Evolutionary conservation across 2,329 filamentous ascomycete species (phyloP).

Genomic region (Penicillium frequentans): DNA sequence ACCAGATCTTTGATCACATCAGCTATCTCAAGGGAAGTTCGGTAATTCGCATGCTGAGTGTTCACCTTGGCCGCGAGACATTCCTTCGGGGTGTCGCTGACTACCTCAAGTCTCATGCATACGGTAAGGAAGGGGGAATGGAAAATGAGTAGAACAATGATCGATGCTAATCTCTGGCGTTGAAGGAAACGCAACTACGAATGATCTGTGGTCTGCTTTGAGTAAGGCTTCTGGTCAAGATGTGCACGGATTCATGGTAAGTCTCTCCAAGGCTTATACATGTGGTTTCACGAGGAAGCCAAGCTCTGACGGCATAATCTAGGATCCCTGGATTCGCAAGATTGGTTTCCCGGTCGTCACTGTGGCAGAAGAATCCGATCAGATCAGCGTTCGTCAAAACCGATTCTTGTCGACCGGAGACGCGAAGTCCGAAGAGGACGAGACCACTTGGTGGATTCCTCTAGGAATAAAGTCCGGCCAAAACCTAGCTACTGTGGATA

Average conservation of each 20-base stretch:
- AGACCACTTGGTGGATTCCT: constrained; percentile 94
- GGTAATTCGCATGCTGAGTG: constrained; percentile 92
- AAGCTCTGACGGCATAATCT: constrained; percentile 1
- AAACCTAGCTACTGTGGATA: constrained; percentile 61
- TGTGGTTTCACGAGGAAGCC: neutral
- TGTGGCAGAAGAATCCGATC: constrained; percentile 76
- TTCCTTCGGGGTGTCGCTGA: constrained; percentile 88
- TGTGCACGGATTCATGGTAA: constrained; percentile 78
- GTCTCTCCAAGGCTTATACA: constrained; percentile 3
- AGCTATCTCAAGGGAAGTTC: constrained; percentile 97
- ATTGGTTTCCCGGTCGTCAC: constrained; percentile 93
- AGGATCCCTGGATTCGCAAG: constrained; percentile 86
- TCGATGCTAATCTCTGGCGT: neutral
- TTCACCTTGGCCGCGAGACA: constrained; percentile 80
- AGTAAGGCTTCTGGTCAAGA: constrained; percentile 85
- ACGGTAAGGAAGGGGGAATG: constrained; percentile 59
- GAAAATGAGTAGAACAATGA: neutral
- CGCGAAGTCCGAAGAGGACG: constrained; percentile 84
- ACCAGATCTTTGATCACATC: constrained; percentile 97
- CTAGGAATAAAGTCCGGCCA: constrained; percentile 78
- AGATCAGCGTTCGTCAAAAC: constrained; percentile 79
- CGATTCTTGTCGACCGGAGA: constrained; percentile 92
- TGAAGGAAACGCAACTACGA: constrained; percentile 75
- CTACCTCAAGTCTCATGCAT: constrained; percentile 86
- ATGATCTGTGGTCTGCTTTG: constrained; percentile 86